Evolutionary conservation across 371 early-diverging fungal species (phyloP).

Genomic region (Actinomucor elegans): DNA sequence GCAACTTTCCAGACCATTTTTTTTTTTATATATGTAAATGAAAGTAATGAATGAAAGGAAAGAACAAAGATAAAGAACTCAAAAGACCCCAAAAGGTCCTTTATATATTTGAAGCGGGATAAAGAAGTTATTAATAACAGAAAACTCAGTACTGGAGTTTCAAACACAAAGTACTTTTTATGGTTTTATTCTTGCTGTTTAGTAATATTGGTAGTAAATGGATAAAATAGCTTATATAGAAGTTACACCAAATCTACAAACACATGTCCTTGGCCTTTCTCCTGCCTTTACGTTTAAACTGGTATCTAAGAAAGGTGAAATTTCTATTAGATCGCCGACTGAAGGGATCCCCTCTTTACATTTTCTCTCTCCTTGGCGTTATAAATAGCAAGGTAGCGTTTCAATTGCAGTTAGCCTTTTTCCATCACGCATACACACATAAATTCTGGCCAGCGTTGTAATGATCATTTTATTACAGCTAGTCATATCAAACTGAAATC

Average conservation of each 20-base stretch:
- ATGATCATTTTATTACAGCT: too few species aligned
- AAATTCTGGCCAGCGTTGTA: too few species aligned
- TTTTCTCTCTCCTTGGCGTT: background rate
- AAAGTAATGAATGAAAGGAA: constrained; percentile 2
- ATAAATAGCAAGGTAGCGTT: background rate
- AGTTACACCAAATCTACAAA: background rate
- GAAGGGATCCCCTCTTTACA: background rate
- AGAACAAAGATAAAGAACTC: constrained; percentile 2
- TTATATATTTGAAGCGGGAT: too few species aligned
- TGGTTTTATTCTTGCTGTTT: background rate
- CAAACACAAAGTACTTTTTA: background rate
- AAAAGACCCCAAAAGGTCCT: too few species aligned
- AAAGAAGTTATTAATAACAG: too few species aligned
- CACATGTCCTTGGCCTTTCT: background rate
- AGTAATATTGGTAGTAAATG: background rate
- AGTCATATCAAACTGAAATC: too few species aligned
- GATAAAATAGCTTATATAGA: background rate
- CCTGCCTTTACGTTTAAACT: background rate
- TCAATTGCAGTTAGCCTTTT: too few species aligned
- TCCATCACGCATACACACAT: too few species aligned
- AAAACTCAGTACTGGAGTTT: background rate
- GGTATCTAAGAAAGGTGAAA: too few species aligned
- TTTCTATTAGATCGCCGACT: too few species aligned
- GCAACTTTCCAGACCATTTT: constrained; percentile 29
- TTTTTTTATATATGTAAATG: background rate